Percentiles rank a stretch among this genome's conserved stretches.
Conservation (phyloP, 352 stramenopile species). For the Phytophthora aleatoria region DNA sequence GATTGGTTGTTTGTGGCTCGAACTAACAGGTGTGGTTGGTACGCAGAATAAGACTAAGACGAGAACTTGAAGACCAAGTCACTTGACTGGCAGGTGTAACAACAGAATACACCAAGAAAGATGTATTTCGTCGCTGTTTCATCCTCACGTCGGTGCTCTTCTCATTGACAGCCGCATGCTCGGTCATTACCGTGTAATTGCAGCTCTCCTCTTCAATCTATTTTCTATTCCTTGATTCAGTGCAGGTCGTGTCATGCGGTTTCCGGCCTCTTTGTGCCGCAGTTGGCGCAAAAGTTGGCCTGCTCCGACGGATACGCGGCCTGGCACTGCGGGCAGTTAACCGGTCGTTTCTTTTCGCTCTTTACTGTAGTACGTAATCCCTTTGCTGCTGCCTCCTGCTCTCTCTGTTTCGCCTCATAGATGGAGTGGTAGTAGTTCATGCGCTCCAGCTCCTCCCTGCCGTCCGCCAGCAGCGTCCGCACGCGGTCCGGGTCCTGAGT, state of each 20-base stretch:
- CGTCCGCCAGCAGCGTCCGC: constrained; percentile 59
- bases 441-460: constrained; percentile 73
- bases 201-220: neutral
- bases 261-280: constrained; percentile 55
- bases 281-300: constrained; percentile 81
- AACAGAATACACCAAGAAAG: neutral
- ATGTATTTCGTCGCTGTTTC: neutral
- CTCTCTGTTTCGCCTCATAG: constrained; percentile 66
- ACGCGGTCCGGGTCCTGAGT: constrained; percentile 64
- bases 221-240: constrained; percentile 11
- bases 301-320: constrained; percentile 46
- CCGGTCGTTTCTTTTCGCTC: constrained; percentile 10
- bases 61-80: neutral
- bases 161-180: too few species aligned
- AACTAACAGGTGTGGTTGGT: constrained; percentile 14
- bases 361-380: neutral
- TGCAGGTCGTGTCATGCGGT: constrained; percentile 21
- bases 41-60: constrained; percentile 10
- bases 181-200: neutral
- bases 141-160: too few species aligned
- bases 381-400: constrained; percentile 12
- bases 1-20: neutral
- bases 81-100: too few species aligned
- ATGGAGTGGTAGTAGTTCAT: constrained; percentile 91
- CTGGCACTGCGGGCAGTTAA: constrained; percentile 47